Percentiles rank a stretch among this genome's conserved stretches.
These are phyloP conservation scores for Lipomyces lipofer DNA, from an alignment of 805 yeast genomes.

Conservation along the genomic window DNA sequence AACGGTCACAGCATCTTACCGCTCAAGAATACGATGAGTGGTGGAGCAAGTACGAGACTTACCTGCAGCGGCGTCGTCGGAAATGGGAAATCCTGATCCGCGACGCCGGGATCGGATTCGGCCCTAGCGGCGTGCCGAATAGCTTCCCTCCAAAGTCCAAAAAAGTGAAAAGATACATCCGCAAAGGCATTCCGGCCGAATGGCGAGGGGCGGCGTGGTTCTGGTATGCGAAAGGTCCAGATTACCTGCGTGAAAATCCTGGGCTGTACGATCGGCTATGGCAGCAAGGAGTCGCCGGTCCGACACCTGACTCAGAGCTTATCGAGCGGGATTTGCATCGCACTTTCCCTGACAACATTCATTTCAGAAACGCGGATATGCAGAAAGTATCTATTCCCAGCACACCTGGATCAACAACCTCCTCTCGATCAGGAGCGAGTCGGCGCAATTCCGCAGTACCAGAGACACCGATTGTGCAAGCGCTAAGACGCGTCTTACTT, in stretches of 20 bases:
- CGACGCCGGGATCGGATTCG: slow-evolving; percentile 60
- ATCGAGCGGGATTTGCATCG: slow-evolving; percentile 92
- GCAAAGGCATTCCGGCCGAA: slow-evolving; percentile 94
- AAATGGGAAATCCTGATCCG: slow-evolving; percentile 75
- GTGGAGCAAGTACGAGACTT: slow-evolving; percentile 69
- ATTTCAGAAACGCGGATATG: slow-evolving; percentile 52
- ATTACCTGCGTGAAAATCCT: slow-evolving; percentile 48
- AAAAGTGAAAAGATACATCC: slow-evolving; percentile 73
- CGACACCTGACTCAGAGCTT: slow-evolving; percentile 81
- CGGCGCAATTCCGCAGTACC: slow-evolving; percentile 32
- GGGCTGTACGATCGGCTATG: slow-evolving; percentile 77
- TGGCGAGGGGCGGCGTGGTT: slow-evolving; percentile 99
- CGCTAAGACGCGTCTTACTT: slow-evolving; percentile 75
- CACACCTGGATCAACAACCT: slow-evolving; percentile 7
- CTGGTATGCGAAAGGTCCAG: slow-evolving; percentile 84
- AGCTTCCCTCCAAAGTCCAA: slow-evolving; percentile 78
- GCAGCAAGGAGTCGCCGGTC: slow-evolving; percentile 52
- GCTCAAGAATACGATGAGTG: slow-evolving; percentile 65
- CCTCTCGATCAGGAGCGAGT: slow-evolving; percentile 1
- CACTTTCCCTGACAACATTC: slow-evolving; percentile 90
- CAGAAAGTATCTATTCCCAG: slow-evolving; percentile 32
- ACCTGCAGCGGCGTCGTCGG: slow-evolving; percentile 61
- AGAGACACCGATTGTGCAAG: slow-evolving; percentile 66
- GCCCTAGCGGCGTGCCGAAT: slow-evolving; percentile 51
- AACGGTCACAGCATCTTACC: slow-evolving; percentile 55